Evolutionary conservation across 805 yeast species (phyloP), one percentile per base, ranked within the genome.

Genomic region (Myxozyma udenii): DNA sequence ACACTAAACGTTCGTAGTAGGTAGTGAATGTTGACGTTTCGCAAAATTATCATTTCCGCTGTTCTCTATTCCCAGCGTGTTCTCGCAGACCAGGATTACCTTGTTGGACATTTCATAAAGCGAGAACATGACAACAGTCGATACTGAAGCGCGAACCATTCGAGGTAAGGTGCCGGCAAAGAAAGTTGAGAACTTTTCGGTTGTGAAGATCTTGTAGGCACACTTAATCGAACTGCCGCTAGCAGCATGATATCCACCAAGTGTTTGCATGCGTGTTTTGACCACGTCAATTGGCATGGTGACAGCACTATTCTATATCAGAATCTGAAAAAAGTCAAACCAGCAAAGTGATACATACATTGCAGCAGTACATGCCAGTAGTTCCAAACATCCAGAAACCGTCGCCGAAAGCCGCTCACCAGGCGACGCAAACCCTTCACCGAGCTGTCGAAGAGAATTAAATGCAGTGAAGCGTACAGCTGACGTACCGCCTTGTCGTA

Each of bases 251-350:
- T 65, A 55, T 18, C 71, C 74, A 42, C 69, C 65, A 11, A 67
- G 60, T n/a, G 88, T 79, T 71, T 91, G 97, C 73, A 90, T 90
- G 71, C 98, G 80, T 28, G 98, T 91, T 77, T 91, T 91, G 66
- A 93, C 96, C 58, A 93, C 96, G 70, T 91, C 98, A 66, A 91
- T 74, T 40, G 98, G 98, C 69, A 50, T 51, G 88, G 98, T 0
- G 96, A 90, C 0, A 78, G 71, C 0, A 78, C 80, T 21, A 87
- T 85, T 25, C 87, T 95, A 28, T 5, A 12, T 16, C 36, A 23
- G 35, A 32, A 3, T 26, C 6, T 30, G 24, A 18, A 18, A 16
- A 23, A 18, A 30, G 28, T 14, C 26, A 21, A 30, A n/a, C n/a
- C n/a, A n/a, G n/a, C n/a, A 3, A 41, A 24, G 7, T 16, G 22